Evolutionary conservation across 805 yeast species (phyloP).

Genomic region (Schwanniomyces occidentalis): DNA sequence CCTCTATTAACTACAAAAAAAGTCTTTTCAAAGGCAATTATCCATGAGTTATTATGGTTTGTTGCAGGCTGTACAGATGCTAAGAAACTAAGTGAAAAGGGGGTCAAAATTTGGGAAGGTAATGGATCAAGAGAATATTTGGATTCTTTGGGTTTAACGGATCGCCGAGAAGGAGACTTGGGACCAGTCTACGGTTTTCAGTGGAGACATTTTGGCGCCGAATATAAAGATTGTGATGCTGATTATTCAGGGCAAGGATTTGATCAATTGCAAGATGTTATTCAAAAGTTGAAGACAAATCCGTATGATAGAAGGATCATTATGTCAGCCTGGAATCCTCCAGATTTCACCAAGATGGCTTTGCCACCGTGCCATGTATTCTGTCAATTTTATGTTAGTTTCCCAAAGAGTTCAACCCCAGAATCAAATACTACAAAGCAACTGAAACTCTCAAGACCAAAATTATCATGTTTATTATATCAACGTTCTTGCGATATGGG

Average conservation of each 20-base stretch:
- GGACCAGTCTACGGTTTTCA: conserved; percentile 99
- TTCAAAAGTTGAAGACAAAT: conserved; percentile 75
- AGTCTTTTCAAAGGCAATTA: conserved; percentile 85
- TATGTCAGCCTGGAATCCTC: conserved; percentile 98
- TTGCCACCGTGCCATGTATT: conserved; percentile 98
- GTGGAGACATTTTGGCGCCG: conserved; percentile 99
- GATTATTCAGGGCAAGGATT: conserved; percentile 87
- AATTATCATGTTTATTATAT: conserved; percentile 82
- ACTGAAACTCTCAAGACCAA: conserved; percentile 46
- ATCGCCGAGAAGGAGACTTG: conserved; percentile 88
- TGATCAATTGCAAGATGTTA: conserved; percentile 83
- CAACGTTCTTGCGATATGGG: conserved; percentile 99
- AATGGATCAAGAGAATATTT: conserved; percentile 92
- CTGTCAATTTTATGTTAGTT: conserved; percentile 90
- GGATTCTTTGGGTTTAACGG: conserved; percentile 75
- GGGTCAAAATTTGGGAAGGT: conserved; percentile 99
- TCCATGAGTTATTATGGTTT: conserved; percentile 92
- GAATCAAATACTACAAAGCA: conserved; percentile 12
- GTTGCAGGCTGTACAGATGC: conserved; percentile 89
- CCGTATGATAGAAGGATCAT: conserved; percentile 96
- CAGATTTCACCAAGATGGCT: conserved; percentile 92
- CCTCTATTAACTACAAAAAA: conserved; percentile 92
- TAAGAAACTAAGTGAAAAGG: conserved; percentile 69
- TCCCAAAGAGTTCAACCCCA: conserved; percentile 53
- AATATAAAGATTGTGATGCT: conserved; percentile 80